Evolutionary conservation across 768 basidiomycete species (phyloP).

Genomic region (Podaxis mareebaensis): DNA sequence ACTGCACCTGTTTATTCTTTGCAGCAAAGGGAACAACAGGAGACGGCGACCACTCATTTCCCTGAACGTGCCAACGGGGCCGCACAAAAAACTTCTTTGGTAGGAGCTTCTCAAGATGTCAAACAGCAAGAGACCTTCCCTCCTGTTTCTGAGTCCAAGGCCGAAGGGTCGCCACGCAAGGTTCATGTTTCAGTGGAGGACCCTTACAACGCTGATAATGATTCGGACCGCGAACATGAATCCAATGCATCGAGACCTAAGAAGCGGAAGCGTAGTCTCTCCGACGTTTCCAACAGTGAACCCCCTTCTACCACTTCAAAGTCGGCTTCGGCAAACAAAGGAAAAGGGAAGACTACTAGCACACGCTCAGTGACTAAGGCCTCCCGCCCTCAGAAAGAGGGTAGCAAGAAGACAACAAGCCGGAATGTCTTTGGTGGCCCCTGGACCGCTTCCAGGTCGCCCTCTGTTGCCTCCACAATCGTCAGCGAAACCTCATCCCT

Average conservation of each 20-base stretch:
- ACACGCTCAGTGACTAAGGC: constrained; percentile 1
- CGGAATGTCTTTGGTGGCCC: constrained; percentile 36
- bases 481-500: constrained; percentile 28
- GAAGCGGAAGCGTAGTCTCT: constrained; percentile 16
- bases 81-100: background rate
- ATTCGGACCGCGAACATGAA: constrained; percentile 10
- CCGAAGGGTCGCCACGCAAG: background rate
- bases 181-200: constrained; percentile 14
- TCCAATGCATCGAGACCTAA: background rate
- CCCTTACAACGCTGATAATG: constrained; percentile 15
- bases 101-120: background rate
- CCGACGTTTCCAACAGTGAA: constrained; percentile 4
- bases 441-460: constrained; percentile 36
- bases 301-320: constrained; percentile 21
- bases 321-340: constrained; percentile 32
- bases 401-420: constrained; percentile 33
- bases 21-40: constrained; percentile 5
- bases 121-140: background rate
- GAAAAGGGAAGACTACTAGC: constrained; percentile 32
- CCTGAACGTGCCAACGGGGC: background rate
- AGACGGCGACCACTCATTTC: background rate
- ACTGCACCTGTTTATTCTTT: constrained; percentile 1
- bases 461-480: constrained; percentile 48
- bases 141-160: background rate
- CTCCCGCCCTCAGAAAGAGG: constrained; percentile 15